phyloP scores from a whole-genome alignment of 805 yeast genomes.

The Metschnikowia cubensis region DNA sequence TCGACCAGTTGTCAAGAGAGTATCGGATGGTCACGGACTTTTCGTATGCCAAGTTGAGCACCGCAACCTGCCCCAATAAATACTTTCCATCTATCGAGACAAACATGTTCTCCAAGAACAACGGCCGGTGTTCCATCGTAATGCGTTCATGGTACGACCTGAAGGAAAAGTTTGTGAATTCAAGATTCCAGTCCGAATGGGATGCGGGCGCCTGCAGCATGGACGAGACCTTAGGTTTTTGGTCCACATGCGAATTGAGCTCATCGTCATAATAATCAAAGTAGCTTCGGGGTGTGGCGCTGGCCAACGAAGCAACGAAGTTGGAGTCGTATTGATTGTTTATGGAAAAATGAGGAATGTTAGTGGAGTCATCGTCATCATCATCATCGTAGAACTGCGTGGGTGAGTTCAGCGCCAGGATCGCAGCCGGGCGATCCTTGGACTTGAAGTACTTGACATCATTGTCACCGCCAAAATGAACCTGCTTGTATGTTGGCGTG shows the following conservation, averaged over 20 bases:
- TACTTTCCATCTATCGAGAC: slow-evolving; percentile 54
- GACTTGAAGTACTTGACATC: slow-evolving; percentile 72
- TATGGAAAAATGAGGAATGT: slow-evolving; percentile 11
- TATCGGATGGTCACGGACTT: slow-evolving; percentile 70
- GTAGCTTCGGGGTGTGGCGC: slow-evolving; percentile 6
- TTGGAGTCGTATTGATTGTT: slow-evolving; percentile 23
- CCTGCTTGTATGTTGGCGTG: slow-evolving; percentile 64
- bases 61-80: slow-evolving; percentile 73
- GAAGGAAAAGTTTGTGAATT: slow-evolving; percentile 39
- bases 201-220: slow-evolving; percentile 12
- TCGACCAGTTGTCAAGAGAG: slow-evolving; percentile 75
- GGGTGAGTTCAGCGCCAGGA: slow-evolving; percentile 67
- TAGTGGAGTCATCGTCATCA: slow-evolving; percentile 16
- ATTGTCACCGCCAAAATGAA: slow-evolving; percentile 68
- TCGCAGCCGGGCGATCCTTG: slow-evolving; percentile 72
- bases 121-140: neutral
- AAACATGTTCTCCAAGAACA: slow-evolving; percentile 59
- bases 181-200: slow-evolving; percentile 42
- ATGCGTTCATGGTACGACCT: slow-evolving; percentile 41
- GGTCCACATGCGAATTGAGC: slow-evolving; percentile 14
- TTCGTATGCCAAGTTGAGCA: slow-evolving; percentile 64
- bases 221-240: slow-evolving; percentile 12
- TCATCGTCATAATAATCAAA: slow-evolving; percentile 19
- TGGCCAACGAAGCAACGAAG: neutral
- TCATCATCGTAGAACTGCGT: slow-evolving; percentile 20